Conservation (phyloP, 108 stramenopile genomes). For the Schizochytrium sp. region DNA sequence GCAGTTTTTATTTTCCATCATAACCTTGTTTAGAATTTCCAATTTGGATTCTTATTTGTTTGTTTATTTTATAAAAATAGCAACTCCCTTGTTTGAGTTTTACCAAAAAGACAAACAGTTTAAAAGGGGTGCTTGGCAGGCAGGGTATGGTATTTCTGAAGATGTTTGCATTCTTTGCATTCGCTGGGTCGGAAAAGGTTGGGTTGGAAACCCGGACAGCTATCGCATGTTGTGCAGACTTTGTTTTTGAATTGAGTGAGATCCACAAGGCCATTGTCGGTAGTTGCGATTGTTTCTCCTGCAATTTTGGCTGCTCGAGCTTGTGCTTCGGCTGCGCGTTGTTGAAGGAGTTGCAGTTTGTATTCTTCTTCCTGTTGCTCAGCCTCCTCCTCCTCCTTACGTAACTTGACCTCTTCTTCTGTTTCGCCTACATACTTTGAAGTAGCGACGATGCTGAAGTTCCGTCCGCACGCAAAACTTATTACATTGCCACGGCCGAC, state of each 20-base stretch:
- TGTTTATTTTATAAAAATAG: not conserved
- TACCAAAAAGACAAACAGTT: not conserved
- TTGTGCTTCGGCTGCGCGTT: not conserved
- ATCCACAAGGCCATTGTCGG: conserved; percentile 64
- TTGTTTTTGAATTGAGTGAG: conserved; percentile 61
- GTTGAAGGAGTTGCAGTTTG: conserved; percentile 64
- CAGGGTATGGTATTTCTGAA: not conserved
- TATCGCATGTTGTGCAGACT: conserved; percentile 63
- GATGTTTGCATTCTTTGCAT: conserved; percentile 52
- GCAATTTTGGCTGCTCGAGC: not conserved
- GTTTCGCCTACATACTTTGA: conserved; percentile 81
- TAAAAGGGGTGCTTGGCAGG: not conserved
- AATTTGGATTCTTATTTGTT: not conserved
- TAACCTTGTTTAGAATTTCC: not conserved
- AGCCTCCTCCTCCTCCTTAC: conserved; percentile 70
- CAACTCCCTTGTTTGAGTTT: not conserved
- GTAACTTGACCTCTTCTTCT: conserved; percentile 72
- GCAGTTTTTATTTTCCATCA: too few species aligned
- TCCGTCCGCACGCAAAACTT: conserved; percentile 79
- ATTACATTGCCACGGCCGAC: conserved; percentile 79
- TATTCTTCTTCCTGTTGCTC: conserved; percentile 71
- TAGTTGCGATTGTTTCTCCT: conserved; percentile 60
- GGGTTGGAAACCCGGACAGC: conserved; percentile 63
- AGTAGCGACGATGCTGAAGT: conserved; percentile 81
- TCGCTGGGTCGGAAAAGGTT: conserved; percentile 27